Base-by-base conservation (phyloP, 352 stramenopile genomes). In the Phytophthora cryptogea region DNA sequence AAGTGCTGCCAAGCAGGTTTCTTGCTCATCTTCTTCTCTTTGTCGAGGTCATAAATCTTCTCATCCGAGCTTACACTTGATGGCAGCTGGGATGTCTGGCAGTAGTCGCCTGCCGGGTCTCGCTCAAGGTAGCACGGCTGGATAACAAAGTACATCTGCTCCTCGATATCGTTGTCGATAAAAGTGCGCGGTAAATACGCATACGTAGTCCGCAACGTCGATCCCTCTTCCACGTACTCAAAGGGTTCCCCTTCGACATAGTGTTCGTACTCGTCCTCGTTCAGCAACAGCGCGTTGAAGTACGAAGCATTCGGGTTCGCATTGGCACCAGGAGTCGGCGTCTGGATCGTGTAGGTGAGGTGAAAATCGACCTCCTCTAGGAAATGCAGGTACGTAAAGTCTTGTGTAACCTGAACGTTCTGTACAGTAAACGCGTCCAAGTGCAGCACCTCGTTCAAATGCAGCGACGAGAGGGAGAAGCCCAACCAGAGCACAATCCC, bases 121-220 rank as follows among this genome's bases (percentile, higher is more conserved):
- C 72, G 53, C n/a, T 62, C 52, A 4, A 88, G 63, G 9, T 61
- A 49, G 20, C 80, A 90, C 0, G 76, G 76, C 37, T 90, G 80
- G 0, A 90, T 52, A 8, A 90, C 66, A 23, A 90, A 74, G 52
- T 82, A 88, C 68, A 86, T 76, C 2, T 74, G 70, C 16, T 87
- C 71, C 52, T 80, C 41, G 26, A 74, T 59, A 4, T 59, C 51
- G 47, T 84, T 84, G 28, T 76, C 59, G 40, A 90, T 79, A 10
- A 69, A 73, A 2, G 74, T 80, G 26, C 61, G 61, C n/a, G 78
- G 59, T 14, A 88, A 49, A 14, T 66, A 64, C 13, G 78, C 74
- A 40, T 77, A 77, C 1, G 74, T 78, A 31, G 80, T 87, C 7
- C 74, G 76, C 23, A 78, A 23, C 3, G 45, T 74, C n/a, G 78